These are phyloP conservation scores for Zygosaccharomyces sapae DNA, from an alignment of 1,139 yeast genomes.

Conservation along the genomic window DNA sequence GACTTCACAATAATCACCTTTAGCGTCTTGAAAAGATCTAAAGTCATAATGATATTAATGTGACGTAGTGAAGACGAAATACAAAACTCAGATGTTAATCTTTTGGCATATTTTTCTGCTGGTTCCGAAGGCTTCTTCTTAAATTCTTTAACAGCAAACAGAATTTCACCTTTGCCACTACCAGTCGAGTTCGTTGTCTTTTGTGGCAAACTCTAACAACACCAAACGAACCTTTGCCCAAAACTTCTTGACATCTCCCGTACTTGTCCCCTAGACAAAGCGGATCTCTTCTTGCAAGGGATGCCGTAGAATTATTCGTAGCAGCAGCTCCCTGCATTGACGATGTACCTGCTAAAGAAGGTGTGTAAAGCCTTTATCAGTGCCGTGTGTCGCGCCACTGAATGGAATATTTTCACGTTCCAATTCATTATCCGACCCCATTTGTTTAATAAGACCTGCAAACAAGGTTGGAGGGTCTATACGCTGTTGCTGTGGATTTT, in stretches of 20 bases:
- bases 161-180: constrained; percentile 38
- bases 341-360: constrained; percentile 34
- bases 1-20: constrained; percentile 91
- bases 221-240: constrained; percentile 86
- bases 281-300: constrained; percentile 20
- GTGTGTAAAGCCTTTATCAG: constrained; percentile 27
- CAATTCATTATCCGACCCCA: constrained; percentile 40
- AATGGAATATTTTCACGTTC: constrained; percentile 39
- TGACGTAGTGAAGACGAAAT: constrained; percentile 78
- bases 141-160: constrained; percentile 83
- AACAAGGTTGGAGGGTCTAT: constrained; percentile 69
- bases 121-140: constrained; percentile 54
- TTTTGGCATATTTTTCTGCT: constrained; percentile 56
- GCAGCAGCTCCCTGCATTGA: constrained; percentile 17
- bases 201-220: constrained; percentile 70
- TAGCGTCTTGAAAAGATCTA: constrained; percentile 82
- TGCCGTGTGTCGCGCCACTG: constrained; percentile 36
- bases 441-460: constrained; percentile 73
- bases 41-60: constrained; percentile 75
- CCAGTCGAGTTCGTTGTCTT: constrained; percentile 39
- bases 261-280: constrained; percentile 57
- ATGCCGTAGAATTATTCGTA: constrained; percentile 9
- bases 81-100: constrained; percentile 81
- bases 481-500: constrained; percentile 7
- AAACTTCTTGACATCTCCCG: constrained; percentile 73